Conservation (phyloP, 2,329 filamentous ascomycete genomes). For the Nannizziopsis barbatae region DNA sequence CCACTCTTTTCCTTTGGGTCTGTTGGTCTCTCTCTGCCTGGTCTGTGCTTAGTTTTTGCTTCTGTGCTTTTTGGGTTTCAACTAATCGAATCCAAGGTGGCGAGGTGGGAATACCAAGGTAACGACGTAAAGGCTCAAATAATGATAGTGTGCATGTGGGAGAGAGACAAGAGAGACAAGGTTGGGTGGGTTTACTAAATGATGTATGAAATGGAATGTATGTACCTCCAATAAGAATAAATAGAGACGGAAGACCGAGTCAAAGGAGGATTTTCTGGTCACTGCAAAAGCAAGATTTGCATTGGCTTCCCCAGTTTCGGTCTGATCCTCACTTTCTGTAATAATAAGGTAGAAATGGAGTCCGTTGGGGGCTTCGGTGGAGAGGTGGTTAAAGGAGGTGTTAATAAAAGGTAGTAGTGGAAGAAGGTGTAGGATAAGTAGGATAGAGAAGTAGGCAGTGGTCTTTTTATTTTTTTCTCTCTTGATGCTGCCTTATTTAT, state of each 20-base stretch:
- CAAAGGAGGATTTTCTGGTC: background rate
- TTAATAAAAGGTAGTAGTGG: too few relatives aligned
- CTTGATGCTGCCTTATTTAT: background rate
- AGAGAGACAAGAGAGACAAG: background rate
- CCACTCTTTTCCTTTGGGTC: too few relatives aligned
- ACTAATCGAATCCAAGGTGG: too few relatives aligned
- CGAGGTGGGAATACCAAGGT: background rate
- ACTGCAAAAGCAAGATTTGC: slow-evolving; percentile 2
- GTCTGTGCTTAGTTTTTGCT: background rate
- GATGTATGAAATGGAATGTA: background rate
- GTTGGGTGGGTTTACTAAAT: too few relatives aligned
- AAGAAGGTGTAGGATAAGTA: too few relatives aligned
- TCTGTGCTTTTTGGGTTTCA: too few relatives aligned
- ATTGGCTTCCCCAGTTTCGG: slow-evolving; percentile 4
- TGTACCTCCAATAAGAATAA: background rate
- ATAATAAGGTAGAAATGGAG: too few relatives aligned
- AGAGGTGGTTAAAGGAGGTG: too few relatives aligned
- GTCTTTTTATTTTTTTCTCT: background rate
- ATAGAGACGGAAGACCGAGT: background rate
- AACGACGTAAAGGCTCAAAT: slow-evolving; percentile 1
- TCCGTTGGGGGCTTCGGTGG: too few relatives aligned
- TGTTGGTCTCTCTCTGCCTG: too few relatives aligned
- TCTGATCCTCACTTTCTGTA: too few relatives aligned
- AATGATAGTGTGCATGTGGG: background rate
- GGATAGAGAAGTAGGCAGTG: background rate